phyloP scores from a whole-genome alignment of 108 stramenopile species.

The Cylindrotheca fusiformis region DNA sequence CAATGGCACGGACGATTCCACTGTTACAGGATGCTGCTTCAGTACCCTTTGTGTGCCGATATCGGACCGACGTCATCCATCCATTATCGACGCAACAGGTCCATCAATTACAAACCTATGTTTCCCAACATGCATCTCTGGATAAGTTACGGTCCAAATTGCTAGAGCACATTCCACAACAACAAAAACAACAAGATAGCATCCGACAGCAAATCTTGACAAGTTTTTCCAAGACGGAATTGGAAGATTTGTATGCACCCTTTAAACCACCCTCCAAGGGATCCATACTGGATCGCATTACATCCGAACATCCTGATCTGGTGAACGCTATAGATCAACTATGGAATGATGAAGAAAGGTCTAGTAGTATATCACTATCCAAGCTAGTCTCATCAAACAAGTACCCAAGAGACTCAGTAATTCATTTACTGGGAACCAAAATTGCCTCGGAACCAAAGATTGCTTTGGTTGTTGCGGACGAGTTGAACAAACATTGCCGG shows the following conservation, averaged over 20 bases:
- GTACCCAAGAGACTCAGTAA: slow-evolving; percentile 35
- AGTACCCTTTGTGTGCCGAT: slow-evolving; percentile 68
- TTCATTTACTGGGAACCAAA: slow-evolving; percentile 43
- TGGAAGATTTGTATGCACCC: slow-evolving; percentile 62
- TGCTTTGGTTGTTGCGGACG: slow-evolving; percentile 36
- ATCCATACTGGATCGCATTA: slow-evolving; percentile 49
- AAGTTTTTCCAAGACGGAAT: slow-evolving; percentile 43
- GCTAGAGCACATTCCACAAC: slow-evolving; percentile 8
- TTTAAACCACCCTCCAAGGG: slow-evolving; percentile 63
- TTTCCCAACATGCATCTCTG: slow-evolving; percentile 31
- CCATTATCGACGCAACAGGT: slow-evolving; percentile 57
- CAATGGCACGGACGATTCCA: slow-evolving; percentile 40
- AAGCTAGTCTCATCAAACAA: slow-evolving; percentile 4
- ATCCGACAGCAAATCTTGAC: slow-evolving; percentile 28
- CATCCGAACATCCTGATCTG: slow-evolving; percentile 47
- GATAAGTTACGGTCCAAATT: slow-evolving; percentile 39
- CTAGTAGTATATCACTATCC: not conserved
- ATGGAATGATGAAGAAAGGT: slow-evolving; percentile 19
- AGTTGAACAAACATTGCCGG: slow-evolving; percentile 25
- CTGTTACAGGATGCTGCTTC: slow-evolving; percentile 43
- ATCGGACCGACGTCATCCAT: slow-evolving; percentile 51
- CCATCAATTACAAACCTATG: slow-evolving; percentile 37
- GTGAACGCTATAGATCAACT: slow-evolving; percentile 34
- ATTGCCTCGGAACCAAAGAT: slow-evolving; percentile 48
- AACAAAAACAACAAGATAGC: slow-evolving; percentile 1